Base-by-base conservation (phyloP, 352 stramenopile genomes). In the Hyaloperonospora arabidopsidis region DNA sequence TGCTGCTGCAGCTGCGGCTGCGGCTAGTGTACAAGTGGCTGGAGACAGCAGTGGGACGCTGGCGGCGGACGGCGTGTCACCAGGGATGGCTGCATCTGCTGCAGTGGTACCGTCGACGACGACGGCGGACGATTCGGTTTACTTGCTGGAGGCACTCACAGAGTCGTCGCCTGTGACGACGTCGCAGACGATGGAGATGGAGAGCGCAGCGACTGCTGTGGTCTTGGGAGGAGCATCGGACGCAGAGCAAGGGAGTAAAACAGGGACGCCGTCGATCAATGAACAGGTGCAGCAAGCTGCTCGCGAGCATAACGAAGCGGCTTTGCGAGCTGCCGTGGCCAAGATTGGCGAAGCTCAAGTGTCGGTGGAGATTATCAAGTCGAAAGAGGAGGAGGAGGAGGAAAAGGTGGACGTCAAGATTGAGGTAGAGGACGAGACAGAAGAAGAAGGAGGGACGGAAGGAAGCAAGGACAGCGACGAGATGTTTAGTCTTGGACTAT, bases 401-500 rank as follows among this genome's bases (percentile, higher is more conserved):
- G 52, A 43, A 14, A 12, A 8, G n/a, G 29, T 18, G 21, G 48
- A 43, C 10, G 51, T 51, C 41, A 1, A 29, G 6, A 40, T 43
- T 2, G 35, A 40, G 38, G 29, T 21, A 29, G 36, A 19, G 13
- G 21, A 52, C 35, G 22, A 47, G 32, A 45, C 70, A 21, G 47
- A 61, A 8, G 68, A 45, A 6, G 76, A 86, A 8, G 25, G 8
- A 32, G 25, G 25, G 25, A 32, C 8, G 25, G 25, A 32, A 8
- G 25, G 8, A 8, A 32, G 25, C 25, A 32, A 32, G 25, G 25
- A 32, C 25, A 32, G 25, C 32, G 79, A 89, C 47, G 82, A 89
- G 63, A 89, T 92, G 46, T 92, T 92, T 53, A 87, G 79, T 38
- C 67, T 92, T 36, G 79, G 77, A 0, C 59, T 92, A 59, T 92